Evolutionary conservation across 345 rosid genomes (phyloP).

Genomic region (Populus simonii): DNA sequence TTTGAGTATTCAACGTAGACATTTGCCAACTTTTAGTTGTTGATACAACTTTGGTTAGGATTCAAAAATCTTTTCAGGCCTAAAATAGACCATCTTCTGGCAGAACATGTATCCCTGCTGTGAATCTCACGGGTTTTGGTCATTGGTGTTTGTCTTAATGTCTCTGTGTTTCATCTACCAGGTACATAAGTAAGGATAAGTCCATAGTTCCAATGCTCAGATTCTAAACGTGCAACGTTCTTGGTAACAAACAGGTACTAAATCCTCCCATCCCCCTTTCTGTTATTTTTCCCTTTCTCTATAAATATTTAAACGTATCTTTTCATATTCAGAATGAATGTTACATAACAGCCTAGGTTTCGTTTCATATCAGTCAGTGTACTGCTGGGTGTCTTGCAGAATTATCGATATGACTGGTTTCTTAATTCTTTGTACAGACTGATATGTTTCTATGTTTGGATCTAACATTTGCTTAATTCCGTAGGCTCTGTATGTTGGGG

Average conservation of each 20-base stretch:
- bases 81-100: background rate
- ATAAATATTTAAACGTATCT: background rate
- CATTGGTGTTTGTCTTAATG: background rate
- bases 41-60: background rate
- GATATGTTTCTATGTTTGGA: background rate
- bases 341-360: background rate
- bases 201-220: slow-evolving; percentile 75
- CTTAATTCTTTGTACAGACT: no score
- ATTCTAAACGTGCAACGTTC: slow-evolving; percentile 91
- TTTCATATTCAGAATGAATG: background rate
- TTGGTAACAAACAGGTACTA: slow-evolving; percentile 92
- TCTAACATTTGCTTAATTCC: slow-evolving; percentile 16
- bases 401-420: no score
- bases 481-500: slow-evolving; percentile 96
- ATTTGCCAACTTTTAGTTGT: background rate
- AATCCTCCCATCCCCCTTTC: background rate
- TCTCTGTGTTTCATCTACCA: slow-evolving; percentile 16
- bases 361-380: background rate
- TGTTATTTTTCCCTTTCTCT: background rate
- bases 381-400: no score
- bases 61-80: background rate
- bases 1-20: no score
- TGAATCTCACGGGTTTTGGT: background rate
- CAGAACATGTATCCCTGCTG: background rate
- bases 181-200: slow-evolving; percentile 83